Percentiles rank a stretch among this genome's conserved stretches.
These are phyloP conservation scores for Bryoglossum gracile DNA, from an alignment of 495 filamentous ascomycete species.

Conservation along the genomic window DNA sequence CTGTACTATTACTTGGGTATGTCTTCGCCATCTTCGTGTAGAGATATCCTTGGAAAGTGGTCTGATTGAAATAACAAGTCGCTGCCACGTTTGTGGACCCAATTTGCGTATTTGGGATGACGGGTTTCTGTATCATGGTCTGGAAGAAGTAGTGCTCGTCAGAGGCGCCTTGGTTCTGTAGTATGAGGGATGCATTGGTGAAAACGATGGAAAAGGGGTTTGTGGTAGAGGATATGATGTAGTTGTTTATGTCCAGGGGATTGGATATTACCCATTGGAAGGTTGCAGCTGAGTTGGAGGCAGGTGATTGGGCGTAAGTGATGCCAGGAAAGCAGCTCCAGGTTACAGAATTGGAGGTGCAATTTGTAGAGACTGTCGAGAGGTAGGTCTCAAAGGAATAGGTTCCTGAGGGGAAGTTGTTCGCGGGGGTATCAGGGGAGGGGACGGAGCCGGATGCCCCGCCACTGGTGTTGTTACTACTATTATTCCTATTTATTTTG, in stretches of 20 bases:
- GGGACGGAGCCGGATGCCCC: constrained; percentile 11
- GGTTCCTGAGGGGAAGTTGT: constrained; percentile 45
- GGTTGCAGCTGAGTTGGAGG: constrained; percentile 31
- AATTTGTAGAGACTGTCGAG: constrained; percentile 38
- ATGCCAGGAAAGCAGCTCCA: constrained; percentile 51
- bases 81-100: constrained; percentile 18
- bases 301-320: constrained; percentile 32
- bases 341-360: constrained; percentile 40
- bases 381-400: constrained; percentile 50
- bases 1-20: constrained; percentile 28
- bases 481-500: not conserved
- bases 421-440: constrained; percentile 7
- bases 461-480: not conserved
- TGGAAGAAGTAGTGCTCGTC: constrained; percentile 45
- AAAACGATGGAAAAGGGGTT: constrained; percentile 44
- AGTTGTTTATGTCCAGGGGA: constrained; percentile 13
- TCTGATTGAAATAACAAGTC: constrained; percentile 45
- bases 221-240: constrained; percentile 38
- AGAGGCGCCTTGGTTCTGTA: constrained; percentile 27
- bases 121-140: constrained; percentile 36
- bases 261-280: constrained; percentile 51
- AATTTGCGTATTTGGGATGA: constrained; percentile 32
- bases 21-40: constrained; percentile 43
- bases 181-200: constrained; percentile 31
- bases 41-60: constrained; percentile 39